Base-by-base conservation (phyloP, 2,329 filamentous ascomycete species). In the Cadophora sp. region DNA sequence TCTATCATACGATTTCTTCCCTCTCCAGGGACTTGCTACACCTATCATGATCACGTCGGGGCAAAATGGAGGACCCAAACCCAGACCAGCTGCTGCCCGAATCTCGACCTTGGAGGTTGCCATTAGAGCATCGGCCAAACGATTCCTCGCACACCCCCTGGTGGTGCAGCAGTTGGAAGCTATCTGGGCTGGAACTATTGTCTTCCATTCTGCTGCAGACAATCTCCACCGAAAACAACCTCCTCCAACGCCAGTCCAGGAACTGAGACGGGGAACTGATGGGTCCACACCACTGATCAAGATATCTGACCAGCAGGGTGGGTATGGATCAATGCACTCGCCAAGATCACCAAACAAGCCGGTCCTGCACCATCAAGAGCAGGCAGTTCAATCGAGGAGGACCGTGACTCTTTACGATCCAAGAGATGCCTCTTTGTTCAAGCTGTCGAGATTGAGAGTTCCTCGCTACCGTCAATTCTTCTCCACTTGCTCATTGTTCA, bases 111-210 rank as follows among this genome's bases (percentile, higher is more conserved):
- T 97, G 39, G 95, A 97, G 80, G 90, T 98, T 66, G 94, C 95
- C 68, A 97, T 98, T 74, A 89, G 93, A 72, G 93, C 94, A 22
- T 94, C 94, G 70, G 92, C 95, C 24, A 97, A 98, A 80, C 91
- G 93, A 73, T 97, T 97, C 73, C 83, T 98, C 5, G 91, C 95
- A 9, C 94, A 97, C 76, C 94, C 95, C 0, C 83, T 97, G 3
- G 94, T 97, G 0, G 91, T 97, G 9, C 93, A 96, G 78, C 94
- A 97, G 76, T 84, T 98, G n/a, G 94, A 97, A 79, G 94, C 94
- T 53, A 97, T 98, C 69, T 98, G 95, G 95, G 95, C 93, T 22
- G 95, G 95, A 33, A 95, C 92, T 20, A 96, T 98, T 71, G 94
- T 96, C 72, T 97, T 98, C 76, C 94, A 97, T 79, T 96, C 93